Conservation (phyloP, 2,329 filamentous ascomycete species). For the Ophiostoma sp. region DNA sequence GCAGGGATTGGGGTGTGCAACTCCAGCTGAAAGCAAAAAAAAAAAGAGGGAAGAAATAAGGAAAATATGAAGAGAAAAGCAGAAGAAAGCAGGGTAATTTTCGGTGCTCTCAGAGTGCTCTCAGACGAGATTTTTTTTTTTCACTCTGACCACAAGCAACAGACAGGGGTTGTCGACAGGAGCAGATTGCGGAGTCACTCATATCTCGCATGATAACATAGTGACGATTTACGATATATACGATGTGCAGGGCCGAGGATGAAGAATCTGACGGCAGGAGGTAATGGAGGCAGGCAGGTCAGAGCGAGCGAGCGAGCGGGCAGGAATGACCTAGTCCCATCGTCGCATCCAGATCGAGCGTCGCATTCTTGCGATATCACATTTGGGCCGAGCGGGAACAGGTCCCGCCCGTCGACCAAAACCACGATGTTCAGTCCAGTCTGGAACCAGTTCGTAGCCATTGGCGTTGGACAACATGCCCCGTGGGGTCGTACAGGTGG, state of each 20-base stretch:
- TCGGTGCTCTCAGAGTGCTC: too few species aligned
- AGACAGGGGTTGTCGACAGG: background rate
- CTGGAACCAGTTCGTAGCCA: background rate
- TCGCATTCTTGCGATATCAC: background rate
- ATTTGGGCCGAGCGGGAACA: background rate
- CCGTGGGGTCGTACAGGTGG: background rate
- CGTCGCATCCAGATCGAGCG: conserved; percentile 3
- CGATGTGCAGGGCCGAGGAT: background rate
- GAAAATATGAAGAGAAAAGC: background rate
- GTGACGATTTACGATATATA: background rate
- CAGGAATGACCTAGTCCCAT: background rate
- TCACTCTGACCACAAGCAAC: background rate
- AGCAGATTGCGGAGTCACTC: background rate
- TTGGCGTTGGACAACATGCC: background rate
- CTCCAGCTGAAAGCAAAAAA: conserved; percentile 21
- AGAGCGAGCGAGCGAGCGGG: background rate
- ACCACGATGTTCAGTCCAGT: background rate
- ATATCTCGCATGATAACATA: background rate
- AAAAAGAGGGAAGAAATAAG: background rate
- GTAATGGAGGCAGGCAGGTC: background rate
- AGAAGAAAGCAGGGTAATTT: background rate
- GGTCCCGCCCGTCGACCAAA: background rate
- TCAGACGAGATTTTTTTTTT: background rate
- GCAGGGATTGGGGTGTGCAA: conserved; percentile 5
- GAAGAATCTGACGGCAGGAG: background rate